Conservation (phyloP, 2,329 filamentous ascomycete genomes). For the Aspergillus ruber region DNA sequence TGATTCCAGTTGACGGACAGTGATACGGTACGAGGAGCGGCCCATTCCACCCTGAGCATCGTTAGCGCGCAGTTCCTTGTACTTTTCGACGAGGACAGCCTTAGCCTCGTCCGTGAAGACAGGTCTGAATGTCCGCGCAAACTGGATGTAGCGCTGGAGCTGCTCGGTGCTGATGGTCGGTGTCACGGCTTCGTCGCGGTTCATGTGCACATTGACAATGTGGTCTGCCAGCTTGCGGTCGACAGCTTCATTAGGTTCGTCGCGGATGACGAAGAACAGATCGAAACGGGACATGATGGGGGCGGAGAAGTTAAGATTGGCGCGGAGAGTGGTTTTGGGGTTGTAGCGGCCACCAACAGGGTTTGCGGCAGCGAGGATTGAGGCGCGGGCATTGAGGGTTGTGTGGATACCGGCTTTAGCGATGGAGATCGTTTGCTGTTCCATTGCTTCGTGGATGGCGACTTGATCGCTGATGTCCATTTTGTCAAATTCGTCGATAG, state of each 20-base stretch:
- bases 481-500: slow-evolving; percentile 99
- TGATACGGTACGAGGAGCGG: slow-evolving; percentile 94
- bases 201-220: slow-evolving; percentile 88
- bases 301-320: slow-evolving; percentile 97
- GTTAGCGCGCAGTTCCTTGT: slow-evolving; percentile 89
- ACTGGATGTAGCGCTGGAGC: slow-evolving; percentile 93
- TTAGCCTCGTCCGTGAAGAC: slow-evolving; percentile 87
- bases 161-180: slow-evolving; percentile 96
- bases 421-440: slow-evolving; percentile 98
- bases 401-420: slow-evolving; percentile 98
- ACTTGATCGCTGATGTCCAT: slow-evolving; percentile 98
- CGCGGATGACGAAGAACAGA: slow-evolving; percentile 94
- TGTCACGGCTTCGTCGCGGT: slow-evolving; percentile 82
- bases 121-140: slow-evolving; percentile 88
- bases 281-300: slow-evolving; percentile 99
- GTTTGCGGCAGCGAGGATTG: slow-evolving; percentile 92
- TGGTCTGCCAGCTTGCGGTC: slow-evolving; percentile 89
- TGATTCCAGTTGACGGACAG: slow-evolving; percentile 89
- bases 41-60: slow-evolving; percentile 92
- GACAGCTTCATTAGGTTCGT: slow-evolving; percentile 88
- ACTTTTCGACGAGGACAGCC: slow-evolving; percentile 76
- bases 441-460: slow-evolving; percentile 99
- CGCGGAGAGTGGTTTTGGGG: slow-evolving; percentile 83
- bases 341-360: slow-evolving; percentile 93
- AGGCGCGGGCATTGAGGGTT: slow-evolving; percentile 90